A percentile compares a stretch with the other conserved stretches of the same genome.
Evolutionary conservation across 2,329 filamentous ascomycete genomes (phyloP).

Genomic region (Chalaropsis thielavioides): DNA sequence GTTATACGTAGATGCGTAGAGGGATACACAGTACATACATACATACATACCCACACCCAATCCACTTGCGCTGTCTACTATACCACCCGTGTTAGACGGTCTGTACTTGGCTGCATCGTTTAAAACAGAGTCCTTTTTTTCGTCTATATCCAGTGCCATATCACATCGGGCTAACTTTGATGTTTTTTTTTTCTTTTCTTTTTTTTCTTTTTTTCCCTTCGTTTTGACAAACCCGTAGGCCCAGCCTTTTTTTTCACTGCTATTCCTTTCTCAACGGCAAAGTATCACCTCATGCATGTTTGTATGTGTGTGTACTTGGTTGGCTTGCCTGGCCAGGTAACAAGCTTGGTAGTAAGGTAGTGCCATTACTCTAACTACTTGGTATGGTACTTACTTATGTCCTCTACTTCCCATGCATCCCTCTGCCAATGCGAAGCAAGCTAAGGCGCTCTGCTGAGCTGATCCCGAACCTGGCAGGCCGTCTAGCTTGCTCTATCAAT

Average conservation of each 20-base stretch:
- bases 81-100: too few relatives aligned
- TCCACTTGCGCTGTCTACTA: too few relatives aligned
- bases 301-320: neutral
- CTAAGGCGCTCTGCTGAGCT: neutral
- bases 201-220: neutral
- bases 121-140: neutral
- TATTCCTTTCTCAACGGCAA: neutral
- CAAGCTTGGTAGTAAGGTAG: too few relatives aligned
- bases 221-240: neutral
- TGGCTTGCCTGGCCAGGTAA: neutral
- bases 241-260: neutral
- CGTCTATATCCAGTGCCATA: neutral
- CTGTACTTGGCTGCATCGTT: too few relatives aligned
- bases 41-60: too few relatives aligned
- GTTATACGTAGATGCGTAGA: neutral
- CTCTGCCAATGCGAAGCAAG: conserved; percentile 2
- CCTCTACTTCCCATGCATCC: neutral
- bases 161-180: neutral
- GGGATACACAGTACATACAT: neutral
- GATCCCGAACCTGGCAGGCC: neutral
- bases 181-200: neutral
- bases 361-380: neutral
- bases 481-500: neutral
- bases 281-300: neutral
- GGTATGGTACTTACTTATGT: neutral